Conservation (phyloP, 805 yeast species). For the Tetrapisispora pingtungensis region DNA sequence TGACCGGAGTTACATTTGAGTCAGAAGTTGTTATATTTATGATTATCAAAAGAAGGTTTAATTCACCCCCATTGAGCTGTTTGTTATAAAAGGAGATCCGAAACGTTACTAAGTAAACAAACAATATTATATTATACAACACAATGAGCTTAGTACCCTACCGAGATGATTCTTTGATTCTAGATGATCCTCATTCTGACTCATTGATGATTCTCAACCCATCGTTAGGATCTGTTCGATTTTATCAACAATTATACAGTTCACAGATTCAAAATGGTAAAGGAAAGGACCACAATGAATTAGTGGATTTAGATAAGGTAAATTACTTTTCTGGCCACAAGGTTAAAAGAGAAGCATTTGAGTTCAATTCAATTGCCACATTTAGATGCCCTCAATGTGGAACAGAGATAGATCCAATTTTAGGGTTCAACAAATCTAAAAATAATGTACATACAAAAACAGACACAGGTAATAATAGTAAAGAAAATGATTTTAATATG, state of each 20-base stretch:
- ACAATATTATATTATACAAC: not conserved
- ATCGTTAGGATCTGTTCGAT: slow-evolving; percentile 9
- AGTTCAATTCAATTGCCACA: slow-evolving; percentile 13
- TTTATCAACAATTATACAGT: slow-evolving; percentile 1
- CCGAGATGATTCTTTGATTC: slow-evolving; percentile 19
- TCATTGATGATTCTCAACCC: slow-evolving; percentile 25
- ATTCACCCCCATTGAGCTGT: no score
- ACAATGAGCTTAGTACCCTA: slow-evolving; percentile 23
- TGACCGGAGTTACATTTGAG: no score
- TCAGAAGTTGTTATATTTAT: no score
- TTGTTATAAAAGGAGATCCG: no score
- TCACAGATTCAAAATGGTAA: not conserved
- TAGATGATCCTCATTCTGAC: slow-evolving; percentile 23
- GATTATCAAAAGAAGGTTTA: no score
- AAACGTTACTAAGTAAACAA: no score
- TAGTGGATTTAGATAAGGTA: not conserved
- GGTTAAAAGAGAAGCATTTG: not conserved
- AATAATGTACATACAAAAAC: not conserved
- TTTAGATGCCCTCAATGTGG: slow-evolving; percentile 27
- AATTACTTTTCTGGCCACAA: not conserved
- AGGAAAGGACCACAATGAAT: not conserved
- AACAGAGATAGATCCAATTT: slow-evolving; percentile 13
- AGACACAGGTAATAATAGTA: not conserved
- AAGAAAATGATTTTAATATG: not conserved
- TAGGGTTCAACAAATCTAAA: not conserved